Evolutionary conservation across 2,329 filamentous ascomycete species (phyloP).

Genomic region (Diaporthe eres): DNA sequence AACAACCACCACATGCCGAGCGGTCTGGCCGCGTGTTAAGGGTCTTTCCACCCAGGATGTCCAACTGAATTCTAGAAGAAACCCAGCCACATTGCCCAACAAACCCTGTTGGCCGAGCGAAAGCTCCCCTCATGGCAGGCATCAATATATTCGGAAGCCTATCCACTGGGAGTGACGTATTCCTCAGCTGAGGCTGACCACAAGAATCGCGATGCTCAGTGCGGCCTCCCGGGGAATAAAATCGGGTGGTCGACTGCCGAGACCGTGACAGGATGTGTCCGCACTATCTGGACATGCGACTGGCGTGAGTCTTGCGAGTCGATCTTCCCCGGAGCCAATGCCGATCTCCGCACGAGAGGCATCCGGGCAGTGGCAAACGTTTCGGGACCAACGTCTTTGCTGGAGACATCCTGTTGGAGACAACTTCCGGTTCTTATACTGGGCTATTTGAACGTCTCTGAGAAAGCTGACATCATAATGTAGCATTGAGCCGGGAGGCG

Average conservation of each 20-base stretch:
- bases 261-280: neutral
- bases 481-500: neutral
- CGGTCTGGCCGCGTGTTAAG: neutral
- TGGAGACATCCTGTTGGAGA: neutral
- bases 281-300: neutral
- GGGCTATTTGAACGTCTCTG: neutral
- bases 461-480: constrained; percentile 16
- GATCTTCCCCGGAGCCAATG: constrained; percentile 22
- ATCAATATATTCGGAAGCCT: neutral
- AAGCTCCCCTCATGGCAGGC: neutral
- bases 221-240: constrained; percentile 16
- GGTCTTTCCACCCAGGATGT: neutral
- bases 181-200: neutral
- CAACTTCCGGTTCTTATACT: neutral
- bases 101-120: neutral
- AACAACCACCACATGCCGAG: neutral
- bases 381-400: neutral
- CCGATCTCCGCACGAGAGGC: constrained; percentile 24
- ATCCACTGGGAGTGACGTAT: constrained; percentile 14
- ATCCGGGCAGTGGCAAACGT: constrained; percentile 33
- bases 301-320: neutral
- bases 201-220: neutral
- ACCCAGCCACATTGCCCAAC: neutral
- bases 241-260: constrained; percentile 21
- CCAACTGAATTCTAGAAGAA: neutral